Evolutionary conservation across 352 stramenopile genomes (phyloP).

Genomic region (Phytophthora palmivora): DNA sequence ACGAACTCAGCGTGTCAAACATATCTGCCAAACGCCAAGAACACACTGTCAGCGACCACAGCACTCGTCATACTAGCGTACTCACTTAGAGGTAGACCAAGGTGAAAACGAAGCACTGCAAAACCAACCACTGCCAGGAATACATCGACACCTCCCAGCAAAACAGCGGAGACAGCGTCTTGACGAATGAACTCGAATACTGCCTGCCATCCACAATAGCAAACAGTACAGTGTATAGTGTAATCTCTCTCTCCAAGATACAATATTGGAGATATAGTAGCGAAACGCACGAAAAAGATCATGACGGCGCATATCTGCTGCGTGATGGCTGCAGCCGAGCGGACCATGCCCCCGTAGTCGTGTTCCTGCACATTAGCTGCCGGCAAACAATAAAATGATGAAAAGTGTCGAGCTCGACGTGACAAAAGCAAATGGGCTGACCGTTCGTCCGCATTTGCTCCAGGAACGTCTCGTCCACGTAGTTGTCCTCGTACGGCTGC

Average conservation of each 20-base stretch:
- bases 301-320: conserved; percentile 91
- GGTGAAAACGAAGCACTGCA: conserved; percentile 53
- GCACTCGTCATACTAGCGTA: conserved; percentile 7
- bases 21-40: conserved; percentile 40
- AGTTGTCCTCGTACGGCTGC: conserved; percentile 92
- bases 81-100: conserved; percentile 49
- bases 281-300: conserved; percentile 84
- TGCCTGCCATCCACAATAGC: conserved; percentile 41
- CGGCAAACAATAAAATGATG: not conserved
- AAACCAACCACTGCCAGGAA: conserved; percentile 66
- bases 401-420: not conserved
- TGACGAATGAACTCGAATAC: conserved; percentile 79
- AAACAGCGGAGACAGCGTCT: conserved; percentile 55
- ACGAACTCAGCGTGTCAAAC: conserved; percentile 65
- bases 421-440: conserved; percentile 19
- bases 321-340: conserved; percentile 82
- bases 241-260: too few species aligned
- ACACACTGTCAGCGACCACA: not conserved
- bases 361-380: conserved; percentile 85
- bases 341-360: conserved; percentile 88
- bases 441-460: conserved; percentile 92
- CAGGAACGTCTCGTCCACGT: conserved; percentile 90
- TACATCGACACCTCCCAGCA: conserved; percentile 67
- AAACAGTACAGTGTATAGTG: not conserved
- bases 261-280: too few species aligned